Conservation (phyloP, 257 asterid genomes). For the Cinchona pubescens region DNA sequence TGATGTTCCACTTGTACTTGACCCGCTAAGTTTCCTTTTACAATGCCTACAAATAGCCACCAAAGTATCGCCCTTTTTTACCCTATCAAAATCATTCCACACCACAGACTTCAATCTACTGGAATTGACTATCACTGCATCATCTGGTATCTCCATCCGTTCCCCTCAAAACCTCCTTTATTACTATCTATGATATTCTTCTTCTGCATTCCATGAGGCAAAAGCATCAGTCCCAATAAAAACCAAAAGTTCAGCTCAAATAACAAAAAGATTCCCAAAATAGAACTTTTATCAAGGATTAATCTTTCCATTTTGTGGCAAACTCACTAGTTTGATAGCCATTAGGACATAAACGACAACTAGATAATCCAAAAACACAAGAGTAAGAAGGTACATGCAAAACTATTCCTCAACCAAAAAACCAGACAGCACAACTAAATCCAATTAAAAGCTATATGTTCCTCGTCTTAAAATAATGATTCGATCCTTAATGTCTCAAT, state of each 20-base stretch:
- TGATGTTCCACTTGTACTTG: conserved; percentile 94
- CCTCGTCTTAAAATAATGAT: too few relatives aligned
- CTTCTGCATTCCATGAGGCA: neutral
- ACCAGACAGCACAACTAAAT: too few relatives aligned
- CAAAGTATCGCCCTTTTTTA: conserved; percentile 73
- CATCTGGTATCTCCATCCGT: conserved; percentile 75
- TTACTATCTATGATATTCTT: neutral
- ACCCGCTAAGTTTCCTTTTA: conserved; percentile 85
- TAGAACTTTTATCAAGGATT: neutral
- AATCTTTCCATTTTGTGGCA: neutral
- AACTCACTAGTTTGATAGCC: neutral
- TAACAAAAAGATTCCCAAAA: neutral
- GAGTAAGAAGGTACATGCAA: neutral
- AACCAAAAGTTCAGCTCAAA: neutral
- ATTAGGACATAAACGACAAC: neutral
- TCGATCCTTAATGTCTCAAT: too few relatives aligned
- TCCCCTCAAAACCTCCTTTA: neutral
- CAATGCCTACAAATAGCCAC: conserved; percentile 85
- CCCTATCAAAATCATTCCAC: conserved; percentile 95
- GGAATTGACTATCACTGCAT: conserved; percentile 62
- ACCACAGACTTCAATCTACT: conserved; percentile 85
- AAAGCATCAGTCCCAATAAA: conserved; percentile 2
- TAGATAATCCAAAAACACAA: neutral
- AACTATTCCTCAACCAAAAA: too few relatives aligned
- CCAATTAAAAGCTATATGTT: too few relatives aligned